A percentile compares a stretch with the other conserved stretches of the same genome.
phyloP scores from a whole-genome alignment of 2,329 filamentous ascomycete genomes.

The Sporothrix phasma region DNA sequence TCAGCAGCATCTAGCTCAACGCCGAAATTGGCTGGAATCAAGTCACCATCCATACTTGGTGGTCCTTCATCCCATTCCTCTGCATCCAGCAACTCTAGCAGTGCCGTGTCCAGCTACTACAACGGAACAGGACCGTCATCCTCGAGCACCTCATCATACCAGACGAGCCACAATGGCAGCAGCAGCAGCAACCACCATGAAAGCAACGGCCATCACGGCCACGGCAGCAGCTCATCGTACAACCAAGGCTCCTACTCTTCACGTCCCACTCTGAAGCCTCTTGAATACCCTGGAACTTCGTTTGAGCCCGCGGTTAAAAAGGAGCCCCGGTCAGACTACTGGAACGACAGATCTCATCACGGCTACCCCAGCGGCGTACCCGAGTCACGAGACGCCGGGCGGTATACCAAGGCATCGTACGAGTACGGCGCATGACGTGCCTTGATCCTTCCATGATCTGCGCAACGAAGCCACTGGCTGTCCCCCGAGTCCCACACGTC shows the following conservation, averaged over 20 bases:
- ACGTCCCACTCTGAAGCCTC: constrained; percentile 4
- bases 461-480: too few species aligned
- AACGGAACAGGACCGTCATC: background rate
- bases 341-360: constrained; percentile 48
- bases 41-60: background rate
- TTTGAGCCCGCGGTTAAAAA: constrained; percentile 38
- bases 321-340: constrained; percentile 67
- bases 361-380: constrained; percentile 43
- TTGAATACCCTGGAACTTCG: background rate
- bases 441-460: background rate
- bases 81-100: constrained; percentile 4
- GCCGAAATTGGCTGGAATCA: background rate
- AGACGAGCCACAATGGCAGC: background rate
- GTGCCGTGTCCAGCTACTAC: constrained; percentile 14
- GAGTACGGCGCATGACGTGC: constrained; percentile 29
- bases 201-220: background rate
- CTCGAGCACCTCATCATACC: background rate
- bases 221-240: background rate
- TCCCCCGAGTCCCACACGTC: too few species aligned
- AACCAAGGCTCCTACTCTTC: constrained; percentile 2
- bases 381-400: constrained; percentile 43
- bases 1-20: background rate
- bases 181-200: background rate
- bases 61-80: background rate
- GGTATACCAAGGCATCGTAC: constrained; percentile 62